Percentiles rank a stretch among this genome's conserved stretches.
phyloP scores from a whole-genome alignment of 2,329 filamentous ascomycete species.

The Xylariales sp. region DNA sequence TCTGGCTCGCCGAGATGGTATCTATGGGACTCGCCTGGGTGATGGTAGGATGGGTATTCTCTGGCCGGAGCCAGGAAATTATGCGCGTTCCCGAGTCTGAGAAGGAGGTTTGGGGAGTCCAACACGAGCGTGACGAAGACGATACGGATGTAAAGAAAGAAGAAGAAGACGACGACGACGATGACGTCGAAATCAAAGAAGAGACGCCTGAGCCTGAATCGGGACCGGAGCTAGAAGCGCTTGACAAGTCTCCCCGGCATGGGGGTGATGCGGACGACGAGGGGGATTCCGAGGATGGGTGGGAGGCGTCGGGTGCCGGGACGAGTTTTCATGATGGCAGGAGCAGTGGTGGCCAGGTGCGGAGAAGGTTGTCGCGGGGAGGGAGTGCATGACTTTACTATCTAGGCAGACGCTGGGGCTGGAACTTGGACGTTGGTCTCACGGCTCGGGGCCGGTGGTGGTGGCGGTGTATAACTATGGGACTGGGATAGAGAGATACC shows the following conservation, averaged over 20 bases:
- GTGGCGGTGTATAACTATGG: neutral
- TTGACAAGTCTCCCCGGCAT: constrained; percentile 31
- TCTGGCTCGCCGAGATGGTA: constrained; percentile 81
- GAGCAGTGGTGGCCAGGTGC: constrained; percentile 30
- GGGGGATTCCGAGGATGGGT: constrained; percentile 43
- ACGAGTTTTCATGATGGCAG: constrained; percentile 39
- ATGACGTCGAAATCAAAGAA: constrained; percentile 39
- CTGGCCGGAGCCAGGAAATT: constrained; percentile 25
- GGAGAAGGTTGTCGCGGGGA: constrained; percentile 43
- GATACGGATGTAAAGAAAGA: constrained; percentile 29
- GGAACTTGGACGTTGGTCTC: neutral
- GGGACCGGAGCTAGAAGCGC: constrained; percentile 22
- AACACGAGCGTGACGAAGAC: neutral
- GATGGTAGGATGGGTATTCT: constrained; percentile 56
- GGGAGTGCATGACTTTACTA: constrained; percentile 29
- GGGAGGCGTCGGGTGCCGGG: constrained; percentile 38
- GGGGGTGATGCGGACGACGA: constrained; percentile 46
- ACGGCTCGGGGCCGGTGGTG: neutral
- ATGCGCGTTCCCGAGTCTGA: neutral
- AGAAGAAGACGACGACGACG: constrained; percentile 33
- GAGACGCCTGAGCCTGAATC: constrained; percentile 38
- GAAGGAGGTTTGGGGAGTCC: neutral
- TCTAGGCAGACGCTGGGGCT: neutral
- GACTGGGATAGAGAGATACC: constrained; percentile 7
- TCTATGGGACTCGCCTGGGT: constrained; percentile 75